Conservation (phyloP, 345 rosid genomes). For the Citrus cavaleriei region DNA sequence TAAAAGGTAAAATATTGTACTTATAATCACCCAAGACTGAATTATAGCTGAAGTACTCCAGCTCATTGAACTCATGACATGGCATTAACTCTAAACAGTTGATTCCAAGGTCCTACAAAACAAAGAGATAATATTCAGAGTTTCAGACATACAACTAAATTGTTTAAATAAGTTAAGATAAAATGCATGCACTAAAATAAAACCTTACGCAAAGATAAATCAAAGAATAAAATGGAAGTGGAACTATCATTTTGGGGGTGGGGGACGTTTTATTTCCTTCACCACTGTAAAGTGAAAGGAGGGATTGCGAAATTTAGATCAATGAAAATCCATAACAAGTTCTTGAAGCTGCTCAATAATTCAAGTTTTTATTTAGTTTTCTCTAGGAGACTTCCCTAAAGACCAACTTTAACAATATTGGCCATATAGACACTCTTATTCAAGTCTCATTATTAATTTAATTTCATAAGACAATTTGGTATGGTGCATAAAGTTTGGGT, state of each 20-base stretch:
- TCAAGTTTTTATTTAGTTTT: neutral
- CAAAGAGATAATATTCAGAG: slow-evolving; percentile 15
- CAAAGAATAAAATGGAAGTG: neutral
- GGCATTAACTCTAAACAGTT: slow-evolving; percentile 98
- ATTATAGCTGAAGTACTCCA: slow-evolving; percentile 89
- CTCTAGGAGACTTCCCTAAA: neutral
- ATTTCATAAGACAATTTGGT: neutral
- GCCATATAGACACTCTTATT: neutral
- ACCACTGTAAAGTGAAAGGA: neutral
- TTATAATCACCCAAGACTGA: slow-evolving; percentile 70
- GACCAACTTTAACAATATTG: neutral
- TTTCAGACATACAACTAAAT: slow-evolving; percentile 10
- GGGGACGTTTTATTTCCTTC: neutral
- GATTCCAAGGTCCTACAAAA: slow-evolving; percentile 87
- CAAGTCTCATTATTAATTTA: neutral
- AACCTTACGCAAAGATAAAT: neutral
- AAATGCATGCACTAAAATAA: neutral
- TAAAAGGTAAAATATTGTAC: slow-evolving; percentile 38
- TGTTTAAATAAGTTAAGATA: neutral
- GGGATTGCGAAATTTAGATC: neutral
- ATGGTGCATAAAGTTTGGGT: neutral
- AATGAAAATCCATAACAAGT: neutral
- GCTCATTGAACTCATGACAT: slow-evolving; percentile 95
- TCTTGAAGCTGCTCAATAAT: neutral
- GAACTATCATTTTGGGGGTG: too few relatives aligned